Evolutionary conservation across 768 basidiomycete species (phyloP), one percentile per base, ranked within the genome.

Genomic region (Jaapia argillacea): DNA sequence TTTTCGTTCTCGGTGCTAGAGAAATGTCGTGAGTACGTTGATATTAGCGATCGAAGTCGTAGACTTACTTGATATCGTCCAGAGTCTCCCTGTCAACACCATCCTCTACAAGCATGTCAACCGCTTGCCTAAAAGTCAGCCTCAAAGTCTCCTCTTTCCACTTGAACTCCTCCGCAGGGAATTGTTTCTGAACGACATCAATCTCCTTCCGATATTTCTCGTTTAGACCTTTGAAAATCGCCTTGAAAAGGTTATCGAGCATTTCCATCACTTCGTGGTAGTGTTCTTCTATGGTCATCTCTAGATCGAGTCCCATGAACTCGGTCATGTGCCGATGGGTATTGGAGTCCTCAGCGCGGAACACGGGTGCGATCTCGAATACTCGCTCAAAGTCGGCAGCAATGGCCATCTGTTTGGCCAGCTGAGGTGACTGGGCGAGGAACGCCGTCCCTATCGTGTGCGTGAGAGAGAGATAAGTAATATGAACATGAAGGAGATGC

Each of bases 331-430:
- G 96, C 41, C 96, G 85, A 59, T 97, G 90, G 2, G 96, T 98
- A 64, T 93, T 90, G 38, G 94, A 85, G 62, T 98, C 80, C 64
- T 98, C 96, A 13, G 96, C 96, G 48, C 96, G 89, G 72, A 98
- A 98, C 44, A 98, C 94, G 44, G 84, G 79, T 0, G 82, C 96
- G 48, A 99, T 91, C 65, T 99, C 96, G 65, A 93, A 99, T 5
- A 99, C 96, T 24, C 91, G 78, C 62, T 98, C 96, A 58, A 98
- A 92, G 66, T 98, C 96, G 43, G 90, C 92, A 25, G 96, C 91
- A 54, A 99, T 98, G 48, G 86, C 88, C 96, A 99, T 99, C 65
- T 99, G 96, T 64, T 99, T 99, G 41, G 92, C 89, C 13, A 98
- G 71, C 58, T 99, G 96, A 31, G 96, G 96, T 27, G 88, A 92